Base-by-base conservation (phyloP, 1,284 basidiomycete species). In the Gomphus bonarii region DNA sequence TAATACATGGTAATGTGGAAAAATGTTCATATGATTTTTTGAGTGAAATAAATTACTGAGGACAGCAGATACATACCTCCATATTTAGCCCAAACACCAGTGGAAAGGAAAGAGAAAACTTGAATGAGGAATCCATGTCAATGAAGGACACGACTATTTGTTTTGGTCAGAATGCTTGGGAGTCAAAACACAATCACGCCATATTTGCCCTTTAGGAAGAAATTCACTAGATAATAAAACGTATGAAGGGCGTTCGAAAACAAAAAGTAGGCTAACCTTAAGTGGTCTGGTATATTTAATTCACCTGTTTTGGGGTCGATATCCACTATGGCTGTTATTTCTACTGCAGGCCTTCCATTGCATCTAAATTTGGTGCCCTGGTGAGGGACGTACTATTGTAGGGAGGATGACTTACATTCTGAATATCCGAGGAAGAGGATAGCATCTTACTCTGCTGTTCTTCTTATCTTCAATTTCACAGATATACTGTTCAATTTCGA, bases 391-490 rank as follows among this genome's bases (percentile, higher is more conserved):
- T 50, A 46, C 48, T 55, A 55, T 40, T 11, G 50, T 28, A 18
- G 28, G 47, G 30, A 28, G 12, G 22, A 30, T n/a, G 28, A 74
- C 82, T 68, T 65, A 86, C 87, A 87, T 72, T 68, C 75, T 74
- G 64, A 90, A 85, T 43, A 90, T 75, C 14, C 88, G 79, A 33
- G 83, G 79, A 50, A 90, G 69, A 3, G 86, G 87, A 65, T 78
- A 81, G 65, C 87, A 90, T 56, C 80, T 75, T 42, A 79, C 66
- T 36, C 31, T 55, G 18, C n/a, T 43, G 28, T 54, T 54, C 51
- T 33, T 12, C 60, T 65, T 14, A 70, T 73, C 62, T 60, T 75
- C 73, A 35, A 70, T 63, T 56, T 79, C 71, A 65, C 87, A 90
- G 31, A 70, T 74, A 65, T 79, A 84, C 64, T 88, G 87, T n/a